Evolutionary conservation across 345 rosid genomes (phyloP).

Genomic region (Populus ilicifolia): DNA sequence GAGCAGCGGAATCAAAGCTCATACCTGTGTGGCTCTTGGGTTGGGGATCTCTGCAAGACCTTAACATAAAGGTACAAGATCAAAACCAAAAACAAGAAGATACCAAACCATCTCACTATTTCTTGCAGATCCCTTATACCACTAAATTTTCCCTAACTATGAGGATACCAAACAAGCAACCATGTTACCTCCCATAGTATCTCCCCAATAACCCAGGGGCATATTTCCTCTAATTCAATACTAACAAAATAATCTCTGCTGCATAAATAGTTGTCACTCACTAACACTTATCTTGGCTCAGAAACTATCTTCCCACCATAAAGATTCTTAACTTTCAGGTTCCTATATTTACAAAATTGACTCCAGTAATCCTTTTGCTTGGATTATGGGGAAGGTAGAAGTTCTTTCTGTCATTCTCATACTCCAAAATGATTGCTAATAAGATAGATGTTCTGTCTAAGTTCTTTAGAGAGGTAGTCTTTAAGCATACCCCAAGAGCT

Average conservation of each 20-base stretch:
- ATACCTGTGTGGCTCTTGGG: background rate
- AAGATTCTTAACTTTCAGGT: background rate
- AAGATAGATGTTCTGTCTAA: no score
- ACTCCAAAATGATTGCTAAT: no score
- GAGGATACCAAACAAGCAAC: background rate
- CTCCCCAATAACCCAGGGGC: background rate
- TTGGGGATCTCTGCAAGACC: background rate
- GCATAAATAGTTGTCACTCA: no score
- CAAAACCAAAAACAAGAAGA: no score
- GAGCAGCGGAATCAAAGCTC: background rate
- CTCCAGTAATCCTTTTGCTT: no score
- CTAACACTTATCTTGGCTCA: background rate
- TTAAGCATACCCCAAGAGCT: no score
- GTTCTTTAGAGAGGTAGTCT: no score
- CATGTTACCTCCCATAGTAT: background rate
- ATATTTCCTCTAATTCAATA: background rate
- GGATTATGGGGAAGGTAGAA: no score
- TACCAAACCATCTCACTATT: background rate
- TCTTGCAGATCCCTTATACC: background rate
- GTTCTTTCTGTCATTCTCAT: no score
- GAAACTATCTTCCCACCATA: background rate
- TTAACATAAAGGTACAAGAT: no score
- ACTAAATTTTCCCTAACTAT: background rate
- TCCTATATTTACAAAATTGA: background rate
- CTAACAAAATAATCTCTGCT: background rate